These are phyloP conservation scores for Thamnidium elegans DNA, from an alignment of 192 early-diverging fungal genomes.

Conservation along the genomic window DNA sequence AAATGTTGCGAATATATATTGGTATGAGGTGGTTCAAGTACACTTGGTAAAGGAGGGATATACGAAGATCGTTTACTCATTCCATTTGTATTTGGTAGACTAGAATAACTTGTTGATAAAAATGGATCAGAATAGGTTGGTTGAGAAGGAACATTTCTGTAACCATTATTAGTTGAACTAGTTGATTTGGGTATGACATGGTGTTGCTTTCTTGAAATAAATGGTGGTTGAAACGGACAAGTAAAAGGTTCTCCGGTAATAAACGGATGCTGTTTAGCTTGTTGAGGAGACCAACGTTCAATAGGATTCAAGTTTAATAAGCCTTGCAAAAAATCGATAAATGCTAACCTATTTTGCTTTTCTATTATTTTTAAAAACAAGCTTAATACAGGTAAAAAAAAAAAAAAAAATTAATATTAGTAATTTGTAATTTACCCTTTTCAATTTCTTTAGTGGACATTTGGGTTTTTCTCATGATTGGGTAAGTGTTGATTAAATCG, in stretches of 20 bases:
- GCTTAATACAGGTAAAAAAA: neutral
- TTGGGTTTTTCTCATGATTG: conserved; percentile 63
- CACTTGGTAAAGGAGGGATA: conserved; percentile 15
- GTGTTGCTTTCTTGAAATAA: conserved; percentile 15
- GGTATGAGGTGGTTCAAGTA: conserved; percentile 12
- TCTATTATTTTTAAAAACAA: conserved; percentile 40
- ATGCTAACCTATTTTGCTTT: conserved; percentile 66
- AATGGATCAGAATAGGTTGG: conserved; percentile 5
- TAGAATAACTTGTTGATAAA: conserved; percentile 17
- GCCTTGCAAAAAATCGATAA: conserved; percentile 91
- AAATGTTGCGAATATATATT: neutral
- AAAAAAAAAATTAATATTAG: too few relatives aligned
- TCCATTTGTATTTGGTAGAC: conserved; percentile 9
- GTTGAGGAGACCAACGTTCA: conserved; percentile 92
- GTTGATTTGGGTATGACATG: neutral
- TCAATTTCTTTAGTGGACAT: conserved; percentile 65
- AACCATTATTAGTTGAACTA: neutral
- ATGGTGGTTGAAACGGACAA: conserved; percentile 63
- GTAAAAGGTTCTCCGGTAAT: conserved; percentile 83
- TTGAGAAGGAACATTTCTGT: neutral
- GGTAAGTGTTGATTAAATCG: conserved; percentile 87
- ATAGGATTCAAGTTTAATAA: conserved; percentile 89
- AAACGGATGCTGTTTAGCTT: conserved; percentile 93
- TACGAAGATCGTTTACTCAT: conserved; percentile 8
- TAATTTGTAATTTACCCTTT: conserved; percentile 53